These are phyloP conservation scores for Phialophora tarda DNA, from an alignment of 2,329 filamentous ascomycete genomes.

Conservation along the genomic window DNA sequence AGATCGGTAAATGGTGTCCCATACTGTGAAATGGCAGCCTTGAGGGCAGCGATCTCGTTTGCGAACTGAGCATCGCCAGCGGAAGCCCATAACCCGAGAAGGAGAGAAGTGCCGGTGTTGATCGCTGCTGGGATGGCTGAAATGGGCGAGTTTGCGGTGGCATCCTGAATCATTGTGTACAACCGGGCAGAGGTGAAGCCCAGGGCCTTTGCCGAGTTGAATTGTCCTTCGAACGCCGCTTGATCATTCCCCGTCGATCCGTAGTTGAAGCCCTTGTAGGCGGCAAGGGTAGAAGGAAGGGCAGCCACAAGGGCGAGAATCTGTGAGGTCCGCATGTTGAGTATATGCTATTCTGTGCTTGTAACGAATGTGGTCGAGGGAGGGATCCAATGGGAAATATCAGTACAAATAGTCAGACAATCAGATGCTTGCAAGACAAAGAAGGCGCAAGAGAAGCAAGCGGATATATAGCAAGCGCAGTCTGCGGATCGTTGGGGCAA, in stretches of 20 bases:
- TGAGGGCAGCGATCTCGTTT: conserved; percentile 76
- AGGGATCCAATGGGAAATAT: conserved; percentile 14
- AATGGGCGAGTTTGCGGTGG: conserved; percentile 67
- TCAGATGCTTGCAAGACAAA: neutral
- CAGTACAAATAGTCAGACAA: neutral
- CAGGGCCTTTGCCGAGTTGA: conserved; percentile 53
- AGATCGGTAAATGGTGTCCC: conserved; percentile 68
- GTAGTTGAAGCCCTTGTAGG: conserved; percentile 57
- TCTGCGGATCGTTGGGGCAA: conserved; percentile 12
- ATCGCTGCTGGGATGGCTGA: conserved; percentile 82
- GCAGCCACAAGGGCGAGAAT: conserved; percentile 44
- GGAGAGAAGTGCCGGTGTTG: conserved; percentile 74
- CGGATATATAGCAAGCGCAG: conserved; percentile 3
- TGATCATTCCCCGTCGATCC: conserved; percentile 51
- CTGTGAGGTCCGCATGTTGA: conserved; percentile 42
- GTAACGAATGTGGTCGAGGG: conserved; percentile 21
- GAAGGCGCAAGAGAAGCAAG: conserved; percentile 1
- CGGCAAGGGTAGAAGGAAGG: conserved; percentile 39
- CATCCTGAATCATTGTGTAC: conserved; percentile 69
- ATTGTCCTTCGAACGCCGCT: conserved; percentile 52
- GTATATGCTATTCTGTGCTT: neutral
- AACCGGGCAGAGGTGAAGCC: conserved; percentile 56
- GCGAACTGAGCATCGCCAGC: conserved; percentile 66
- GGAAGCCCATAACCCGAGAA: conserved; percentile 85
- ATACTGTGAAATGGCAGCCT: conserved; percentile 70